Percentiles rank a stretch among this genome's conserved stretches.
Conservation (phyloP, 306 rosid species). For the Benincasa hispida region DNA sequence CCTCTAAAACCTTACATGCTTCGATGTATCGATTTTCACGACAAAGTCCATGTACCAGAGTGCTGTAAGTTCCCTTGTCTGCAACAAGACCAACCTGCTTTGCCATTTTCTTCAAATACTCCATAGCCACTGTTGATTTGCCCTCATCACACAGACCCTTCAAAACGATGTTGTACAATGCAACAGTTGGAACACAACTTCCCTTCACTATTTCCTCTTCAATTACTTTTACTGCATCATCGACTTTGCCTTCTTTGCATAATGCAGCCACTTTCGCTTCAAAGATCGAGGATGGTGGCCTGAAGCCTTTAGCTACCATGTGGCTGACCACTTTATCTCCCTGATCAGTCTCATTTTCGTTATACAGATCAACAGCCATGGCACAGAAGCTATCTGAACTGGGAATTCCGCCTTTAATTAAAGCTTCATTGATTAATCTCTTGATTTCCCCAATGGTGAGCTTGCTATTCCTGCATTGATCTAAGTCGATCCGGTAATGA, state of each 20-base stretch:
- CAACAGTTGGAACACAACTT: slow-evolving; percentile 17
- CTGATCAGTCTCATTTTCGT: slow-evolving; percentile 11
- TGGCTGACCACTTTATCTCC: slow-evolving; percentile 18
- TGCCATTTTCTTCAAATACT: slow-evolving; percentile 20
- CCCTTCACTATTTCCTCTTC: slow-evolving; percentile 20
- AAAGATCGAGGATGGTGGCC: slow-evolving; percentile 17
- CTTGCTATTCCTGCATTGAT: neutral
- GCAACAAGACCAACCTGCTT: slow-evolving; percentile 18
- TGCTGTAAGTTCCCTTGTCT: slow-evolving; percentile 14
- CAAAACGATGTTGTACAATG: slow-evolving; percentile 11
- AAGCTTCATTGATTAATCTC: slow-evolving; percentile 17
- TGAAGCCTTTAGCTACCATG: slow-evolving; percentile 20
- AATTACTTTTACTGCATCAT: slow-evolving; percentile 24
- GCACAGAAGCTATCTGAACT: slow-evolving; percentile 24
- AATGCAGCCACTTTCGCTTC: slow-evolving; percentile 25
- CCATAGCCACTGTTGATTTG: slow-evolving; percentile 12
- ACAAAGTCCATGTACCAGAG: slow-evolving; percentile 23
- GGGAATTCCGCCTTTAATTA: slow-evolving; percentile 29
- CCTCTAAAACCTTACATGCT: slow-evolving; percentile 18
- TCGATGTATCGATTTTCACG: slow-evolving; percentile 14
- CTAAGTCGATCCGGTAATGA: slow-evolving; percentile 11
- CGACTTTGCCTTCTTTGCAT: slow-evolving; percentile 18
- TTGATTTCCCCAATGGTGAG: slow-evolving; percentile 9
- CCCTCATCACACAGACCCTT: slow-evolving; percentile 19
- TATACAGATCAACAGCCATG: slow-evolving; percentile 29